These are phyloP conservation scores for Penicillium angulare DNA, from an alignment of 495 filamentous ascomycete species.

Conservation along the genomic window DNA sequence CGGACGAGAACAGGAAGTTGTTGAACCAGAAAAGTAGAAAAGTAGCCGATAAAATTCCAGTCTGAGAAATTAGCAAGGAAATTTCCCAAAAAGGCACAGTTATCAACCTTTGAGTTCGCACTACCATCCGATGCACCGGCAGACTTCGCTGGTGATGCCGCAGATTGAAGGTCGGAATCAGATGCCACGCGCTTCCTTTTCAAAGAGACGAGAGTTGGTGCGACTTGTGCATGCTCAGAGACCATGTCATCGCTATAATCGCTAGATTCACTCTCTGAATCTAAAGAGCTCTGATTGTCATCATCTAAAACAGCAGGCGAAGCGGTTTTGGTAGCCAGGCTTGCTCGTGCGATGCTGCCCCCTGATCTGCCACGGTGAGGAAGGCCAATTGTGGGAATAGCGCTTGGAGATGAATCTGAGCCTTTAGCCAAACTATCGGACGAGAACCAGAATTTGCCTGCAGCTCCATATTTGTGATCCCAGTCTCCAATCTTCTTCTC, in stretches of 20 bases:
- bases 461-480: conserved; percentile 51
- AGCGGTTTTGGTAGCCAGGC: conserved; percentile 3
- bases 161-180: conserved; percentile 30
- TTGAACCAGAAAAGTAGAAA: conserved; percentile 35
- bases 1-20: conserved; percentile 31
- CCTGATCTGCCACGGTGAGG: conserved; percentile 25
- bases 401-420: conserved; percentile 9
- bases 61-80: conserved; percentile 47
- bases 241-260: conserved; percentile 32
- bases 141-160: conserved; percentile 31
- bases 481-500: conserved; percentile 42
- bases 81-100: conserved; percentile 42
- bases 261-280: conserved; percentile 32
- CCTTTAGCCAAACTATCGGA: conserved; percentile 4
- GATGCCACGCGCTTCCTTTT: conserved; percentile 45
- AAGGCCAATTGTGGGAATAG: conserved; percentile 45
- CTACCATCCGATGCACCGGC: conserved; percentile 18
- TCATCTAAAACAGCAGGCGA: conserved; percentile 7
- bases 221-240: conserved; percentile 22
- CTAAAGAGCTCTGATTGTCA: conserved; percentile 17
- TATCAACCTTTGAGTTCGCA: conserved; percentile 22
- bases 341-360: neutral
- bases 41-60: conserved; percentile 44
- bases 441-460: conserved; percentile 51
- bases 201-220: conserved; percentile 21